These are phyloP conservation scores for Populus hybrid DNA, from an alignment of 441 rosid species.

Conservation along the genomic window DNA sequence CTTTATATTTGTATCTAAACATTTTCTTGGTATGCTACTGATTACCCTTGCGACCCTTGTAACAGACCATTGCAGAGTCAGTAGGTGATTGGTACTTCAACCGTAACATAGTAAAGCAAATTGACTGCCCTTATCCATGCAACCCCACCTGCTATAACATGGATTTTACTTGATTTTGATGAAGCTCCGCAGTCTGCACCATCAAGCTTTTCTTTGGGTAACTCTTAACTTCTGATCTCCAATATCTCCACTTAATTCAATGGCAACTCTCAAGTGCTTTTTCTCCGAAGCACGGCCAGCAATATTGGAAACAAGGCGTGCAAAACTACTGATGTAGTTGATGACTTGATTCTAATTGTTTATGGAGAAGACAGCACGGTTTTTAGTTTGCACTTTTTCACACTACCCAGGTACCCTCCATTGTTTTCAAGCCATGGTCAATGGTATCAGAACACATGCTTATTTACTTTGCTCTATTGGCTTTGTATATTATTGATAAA, in stretches of 20 bases:
- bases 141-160: constrained; percentile 81
- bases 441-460: not conserved
- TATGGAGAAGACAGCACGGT: not conserved
- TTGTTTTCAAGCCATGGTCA: not conserved
- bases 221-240: not conserved
- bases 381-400: too few relatives aligned
- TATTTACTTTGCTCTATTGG: not conserved
- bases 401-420: not conserved
- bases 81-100: constrained; percentile 91
- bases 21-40: not conserved
- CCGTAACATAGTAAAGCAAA: constrained; percentile 50
- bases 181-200: not conserved
- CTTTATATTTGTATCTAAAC: not conserved
- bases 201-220: not conserved
- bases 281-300: not conserved
- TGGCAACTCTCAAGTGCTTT: not conserved
- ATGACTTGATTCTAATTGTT: not conserved
- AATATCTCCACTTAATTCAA: not conserved
- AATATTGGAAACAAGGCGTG: not conserved
- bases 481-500: too few relatives aligned
- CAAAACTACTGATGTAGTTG: not conserved
- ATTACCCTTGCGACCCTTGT: constrained; percentile 7
- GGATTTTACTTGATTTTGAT: constrained; percentile 38
- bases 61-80: constrained; percentile 83
- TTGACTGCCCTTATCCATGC: constrained; percentile 90